Base-by-base conservation (phyloP, 352 stramenopile genomes). In the Pythium rhizo-oryzae region DNA sequence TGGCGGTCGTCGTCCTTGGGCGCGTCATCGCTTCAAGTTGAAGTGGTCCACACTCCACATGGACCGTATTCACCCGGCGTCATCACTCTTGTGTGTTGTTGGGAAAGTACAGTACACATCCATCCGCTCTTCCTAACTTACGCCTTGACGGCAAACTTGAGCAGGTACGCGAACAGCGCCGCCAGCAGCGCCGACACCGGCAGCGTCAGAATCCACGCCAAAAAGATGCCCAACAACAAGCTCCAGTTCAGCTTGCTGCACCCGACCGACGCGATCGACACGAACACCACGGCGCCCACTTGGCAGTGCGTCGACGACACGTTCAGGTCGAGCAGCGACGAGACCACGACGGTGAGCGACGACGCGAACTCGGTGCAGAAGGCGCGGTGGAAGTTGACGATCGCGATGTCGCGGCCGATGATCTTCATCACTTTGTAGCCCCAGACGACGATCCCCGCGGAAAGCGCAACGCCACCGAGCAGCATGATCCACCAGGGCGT, bases 351-450 rank as follows among this genome's bases (percentile, higher is more conserved):
- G 3, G 87, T 80, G 15, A 91, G 62, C 3, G 88, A 80, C 0
- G 86, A 79, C 5, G 85, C 81, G 12, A 95, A 73, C 70, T 94
- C 87, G 41, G 87, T 91, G 41, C 66, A 83, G 57, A 90, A 92
- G 7, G 85, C 89, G 37, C 86, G 77, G 51, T 81, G 46, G 75
- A 94, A 71, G 77, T 75, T 83, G 44, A 91, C 80, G 65, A 79
- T 67, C 18, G 61, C 67, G 57, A 87, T 80, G 59, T 81, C 74
- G 24, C 73, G 67, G 39, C 77, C 77, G 21, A 89, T 80, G 1
- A 77, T 84, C 24, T 81, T 74, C 67, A 93, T 92, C 16, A 97
- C 83, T 52, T 80, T 88, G 66, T 91, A 87, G 3, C 88, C 86
- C 56, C 82, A 65, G 47, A 80, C 57, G 8, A 71, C 80, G 46